Base-by-base conservation (phyloP, 768 basidiomycete genomes). In the Nevesoporus exiguus region DNA sequence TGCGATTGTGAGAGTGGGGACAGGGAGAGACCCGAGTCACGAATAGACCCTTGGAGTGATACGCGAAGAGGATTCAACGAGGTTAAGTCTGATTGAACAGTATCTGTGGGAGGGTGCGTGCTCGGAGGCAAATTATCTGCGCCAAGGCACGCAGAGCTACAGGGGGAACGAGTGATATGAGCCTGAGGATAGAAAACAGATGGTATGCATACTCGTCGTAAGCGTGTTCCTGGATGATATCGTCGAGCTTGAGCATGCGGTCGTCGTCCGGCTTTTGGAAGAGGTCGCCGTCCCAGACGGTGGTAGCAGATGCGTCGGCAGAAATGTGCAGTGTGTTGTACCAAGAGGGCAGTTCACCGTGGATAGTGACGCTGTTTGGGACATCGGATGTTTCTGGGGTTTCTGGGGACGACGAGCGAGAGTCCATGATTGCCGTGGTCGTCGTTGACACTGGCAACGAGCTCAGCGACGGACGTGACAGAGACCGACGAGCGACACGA, bases 391-490 rank as follows among this genome's bases (percentile, higher is more conserved):
- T 71, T 47, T 85, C 85, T 49, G 88, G 86, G 0, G 87, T 89
- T 43, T 76, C 71, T 7, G 88, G 88, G 0, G 88, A 89, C 2
- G 86, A 79, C 5, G 88, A 88, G 42, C 88, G 84, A 50, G 88
- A 87, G 64, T 74, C 75, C 55, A 75, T 71, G 19, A 81, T 76
- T 24, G 47, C 51, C 39, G 77, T 71, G 13, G 84, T 78, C 62
- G 84, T 80, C 55, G 83, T 79, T 58, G 84, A 83, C 84, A 84
- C 84, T 66, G 55, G 21, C 49, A 51, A 54, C 49, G 58, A 51
- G 50, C 41, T 49, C 49, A 10, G n/a, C 41, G 46, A 43, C 39
- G 47, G 55, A 42, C 29, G 60, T 53, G 30, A 25, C 52, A 10
- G 13, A 21, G 39, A 29, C n/a, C 34, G 9, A 17, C 22, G 33